Percentiles rank a stretch among this genome's conserved stretches.
Evolutionary conservation across 768 basidiomycete species (phyloP).

Genomic region (Tricholoma bakamatsutake): DNA sequence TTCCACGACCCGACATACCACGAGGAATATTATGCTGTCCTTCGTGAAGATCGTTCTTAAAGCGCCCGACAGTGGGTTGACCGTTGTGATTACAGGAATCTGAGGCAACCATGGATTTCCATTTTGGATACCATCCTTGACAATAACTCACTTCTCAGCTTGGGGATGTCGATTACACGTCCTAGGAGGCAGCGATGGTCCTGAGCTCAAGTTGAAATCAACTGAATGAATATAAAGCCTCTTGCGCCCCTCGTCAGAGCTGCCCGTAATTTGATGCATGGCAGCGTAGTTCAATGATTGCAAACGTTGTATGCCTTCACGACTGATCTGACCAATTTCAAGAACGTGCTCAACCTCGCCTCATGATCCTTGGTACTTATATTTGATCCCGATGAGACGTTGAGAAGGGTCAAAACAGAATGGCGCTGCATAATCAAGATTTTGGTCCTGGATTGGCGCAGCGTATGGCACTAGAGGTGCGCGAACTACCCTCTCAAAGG

Average conservation of each 20-base stretch:
- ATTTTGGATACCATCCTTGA: background rate
- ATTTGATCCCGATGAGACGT: conserved; percentile 5
- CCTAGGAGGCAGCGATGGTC: background rate
- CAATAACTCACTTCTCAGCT: background rate
- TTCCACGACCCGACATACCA: background rate
- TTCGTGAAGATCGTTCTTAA: background rate
- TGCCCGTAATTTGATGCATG: background rate
- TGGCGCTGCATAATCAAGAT: background rate
- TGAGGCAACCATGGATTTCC: background rate
- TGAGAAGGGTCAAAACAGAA: conserved; percentile 3
- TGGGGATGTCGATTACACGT: background rate
- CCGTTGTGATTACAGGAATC: background rate
- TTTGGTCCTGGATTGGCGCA: background rate
- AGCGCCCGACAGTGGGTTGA: background rate
- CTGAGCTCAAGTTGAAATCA: background rate
- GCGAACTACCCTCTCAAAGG: background rate
- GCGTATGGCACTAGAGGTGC: conserved; percentile 2
- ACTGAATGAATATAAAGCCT: background rate
- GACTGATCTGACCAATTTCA: background rate
- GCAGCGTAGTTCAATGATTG: background rate
- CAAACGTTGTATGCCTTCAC: background rate
- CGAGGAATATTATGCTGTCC: background rate
- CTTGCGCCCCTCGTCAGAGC: background rate
- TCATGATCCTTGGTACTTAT: background rate
- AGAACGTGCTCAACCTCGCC: background rate